Evolutionary conservation across 1,284 basidiomycete species (phyloP).

Genomic region (Naganishia sp.): DNA sequence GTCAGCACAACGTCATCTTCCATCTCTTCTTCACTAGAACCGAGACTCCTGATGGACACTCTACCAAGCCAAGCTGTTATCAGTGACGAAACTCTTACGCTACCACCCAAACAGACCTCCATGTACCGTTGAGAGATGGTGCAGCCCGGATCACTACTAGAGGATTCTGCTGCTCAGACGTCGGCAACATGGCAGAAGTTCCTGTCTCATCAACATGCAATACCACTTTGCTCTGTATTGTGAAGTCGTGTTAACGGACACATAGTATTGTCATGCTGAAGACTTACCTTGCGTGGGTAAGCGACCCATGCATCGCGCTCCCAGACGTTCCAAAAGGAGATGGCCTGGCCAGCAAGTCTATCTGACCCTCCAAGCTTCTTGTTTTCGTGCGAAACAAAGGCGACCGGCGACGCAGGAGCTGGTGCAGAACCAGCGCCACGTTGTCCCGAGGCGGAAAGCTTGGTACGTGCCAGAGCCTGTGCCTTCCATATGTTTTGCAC

Average conservation of each 20-base stretch:
- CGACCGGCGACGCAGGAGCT: constrained; percentile 54
- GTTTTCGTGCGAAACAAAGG: constrained; percentile 64
- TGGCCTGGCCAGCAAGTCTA: constrained; percentile 51
- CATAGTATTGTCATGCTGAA: not conserved
- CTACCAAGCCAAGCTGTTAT: not conserved
- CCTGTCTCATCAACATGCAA: constrained; percentile 76
- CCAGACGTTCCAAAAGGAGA: constrained; percentile 82
- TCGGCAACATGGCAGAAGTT: constrained; percentile 70
- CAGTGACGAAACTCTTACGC: not conserved
- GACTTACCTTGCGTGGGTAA: constrained; percentile 70
- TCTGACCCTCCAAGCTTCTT: constrained; percentile 62
- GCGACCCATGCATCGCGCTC: constrained; percentile 71
- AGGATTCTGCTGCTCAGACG: constrained; percentile 67
- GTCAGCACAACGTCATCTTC: constrained; percentile 6
- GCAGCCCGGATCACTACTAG: constrained; percentile 64
- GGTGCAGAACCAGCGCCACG: constrained; percentile 36
- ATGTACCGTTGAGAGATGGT: not conserved
- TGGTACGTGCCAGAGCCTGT: constrained; percentile 74
- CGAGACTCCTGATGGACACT: constrained; percentile 5
- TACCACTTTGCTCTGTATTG: constrained; percentile 74
- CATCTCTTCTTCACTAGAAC: not conserved
- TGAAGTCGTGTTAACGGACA: not conserved
- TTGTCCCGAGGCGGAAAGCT: constrained; percentile 51
- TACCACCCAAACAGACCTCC: constrained; percentile 6
- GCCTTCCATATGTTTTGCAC: constrained; percentile 80